These are phyloP conservation scores for Lipomyces yamadae DNA, from an alignment of 805 yeast species.

Conservation along the genomic window DNA sequence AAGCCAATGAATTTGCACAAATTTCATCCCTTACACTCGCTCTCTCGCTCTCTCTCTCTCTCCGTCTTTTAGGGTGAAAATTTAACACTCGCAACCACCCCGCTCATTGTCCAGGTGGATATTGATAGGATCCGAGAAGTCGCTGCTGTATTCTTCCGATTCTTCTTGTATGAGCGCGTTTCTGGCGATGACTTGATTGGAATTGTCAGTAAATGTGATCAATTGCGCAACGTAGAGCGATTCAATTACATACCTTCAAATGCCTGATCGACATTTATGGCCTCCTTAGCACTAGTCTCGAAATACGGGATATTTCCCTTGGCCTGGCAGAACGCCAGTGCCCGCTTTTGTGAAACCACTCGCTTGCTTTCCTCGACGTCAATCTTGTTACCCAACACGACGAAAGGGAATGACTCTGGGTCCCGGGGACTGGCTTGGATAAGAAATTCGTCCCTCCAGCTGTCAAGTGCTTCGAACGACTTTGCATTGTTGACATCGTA, in stretches of 20 bases:
- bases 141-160: constrained; percentile 87
- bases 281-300: constrained; percentile 97
- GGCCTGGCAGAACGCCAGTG: constrained; percentile 64
- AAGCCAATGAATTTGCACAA: constrained; percentile 6
- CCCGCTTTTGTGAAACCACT: constrained; percentile 63
- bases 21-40: background rate
- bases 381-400: constrained; percentile 90
- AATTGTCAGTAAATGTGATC: background rate
- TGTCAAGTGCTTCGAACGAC: constrained; percentile 83
- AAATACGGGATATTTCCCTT: constrained; percentile 86
- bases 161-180: constrained; percentile 96
- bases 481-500: constrained; percentile 95
- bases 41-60: background rate
- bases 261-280: constrained; percentile 92
- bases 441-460: constrained; percentile 95
- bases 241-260: constrained; percentile 61
- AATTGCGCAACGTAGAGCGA: background rate
- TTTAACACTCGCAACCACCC: constrained; percentile 74
- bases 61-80: background rate
- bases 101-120: constrained; percentile 86
- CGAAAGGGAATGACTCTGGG: constrained; percentile 95
- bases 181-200: constrained; percentile 67
- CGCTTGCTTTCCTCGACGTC: constrained; percentile 92
- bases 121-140: constrained; percentile 94
- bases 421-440: constrained; percentile 91